Conservation (phyloP, 129 eudicot species). For the Tanacetum coccineum region DNA sequence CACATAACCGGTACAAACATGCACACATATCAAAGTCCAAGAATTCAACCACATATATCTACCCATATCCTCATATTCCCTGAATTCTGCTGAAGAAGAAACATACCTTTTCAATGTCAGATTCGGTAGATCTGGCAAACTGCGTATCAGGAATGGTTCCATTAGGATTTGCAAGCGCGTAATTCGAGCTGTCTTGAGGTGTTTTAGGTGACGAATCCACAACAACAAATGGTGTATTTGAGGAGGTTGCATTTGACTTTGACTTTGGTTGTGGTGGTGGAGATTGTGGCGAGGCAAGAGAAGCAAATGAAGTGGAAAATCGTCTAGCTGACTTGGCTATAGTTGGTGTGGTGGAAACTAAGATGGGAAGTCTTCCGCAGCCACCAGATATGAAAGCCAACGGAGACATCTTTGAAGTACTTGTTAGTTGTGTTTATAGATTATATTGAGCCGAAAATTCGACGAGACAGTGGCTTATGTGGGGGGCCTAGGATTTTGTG, state of each 20-base stretch:
- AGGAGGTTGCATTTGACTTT: conserved; percentile 3
- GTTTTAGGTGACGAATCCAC: conserved; percentile 32
- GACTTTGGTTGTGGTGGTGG: conserved; percentile 10
- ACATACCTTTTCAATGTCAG: conserved; percentile 59
- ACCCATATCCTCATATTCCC: too few relatives aligned
- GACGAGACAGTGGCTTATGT: background rate
- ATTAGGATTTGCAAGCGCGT: conserved; percentile 42
- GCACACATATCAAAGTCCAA: background rate
- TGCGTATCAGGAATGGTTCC: conserved; percentile 44
- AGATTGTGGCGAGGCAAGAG: conserved; percentile 3
- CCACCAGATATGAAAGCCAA: conserved; percentile 14
- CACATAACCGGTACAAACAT: background rate
- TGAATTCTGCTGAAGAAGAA: background rate
- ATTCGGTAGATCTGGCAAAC: conserved; percentile 51
- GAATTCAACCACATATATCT: too few relatives aligned
- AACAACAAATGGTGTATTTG: conserved; percentile 22
- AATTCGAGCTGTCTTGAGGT: conserved; percentile 31
- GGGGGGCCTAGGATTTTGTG: conserved; percentile 23
- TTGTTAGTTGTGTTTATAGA: background rate
- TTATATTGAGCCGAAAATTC: background rate
- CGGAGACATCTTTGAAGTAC: background rate
- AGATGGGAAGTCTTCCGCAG: conserved; percentile 4
- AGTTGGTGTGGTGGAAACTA: background rate
- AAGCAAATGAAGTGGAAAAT: background rate
- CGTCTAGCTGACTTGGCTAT: background rate